Conservation (phyloP, 164 flowering plant genomes). For the Magnolia officinalis region DNA sequence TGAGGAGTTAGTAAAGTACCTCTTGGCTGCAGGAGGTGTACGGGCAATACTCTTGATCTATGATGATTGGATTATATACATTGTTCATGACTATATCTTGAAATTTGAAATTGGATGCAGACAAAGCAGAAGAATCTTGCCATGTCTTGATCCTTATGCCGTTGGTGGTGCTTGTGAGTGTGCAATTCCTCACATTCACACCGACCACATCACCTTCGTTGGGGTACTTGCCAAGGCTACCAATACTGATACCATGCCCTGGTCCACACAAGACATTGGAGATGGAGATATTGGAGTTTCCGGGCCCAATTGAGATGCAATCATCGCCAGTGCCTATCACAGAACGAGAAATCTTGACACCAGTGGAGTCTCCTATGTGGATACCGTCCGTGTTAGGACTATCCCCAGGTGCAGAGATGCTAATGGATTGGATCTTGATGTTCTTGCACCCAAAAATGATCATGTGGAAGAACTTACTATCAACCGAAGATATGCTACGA, state of each 20-base stretch:
- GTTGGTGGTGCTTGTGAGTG: conserved; percentile 25
- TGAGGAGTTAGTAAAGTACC: not conserved
- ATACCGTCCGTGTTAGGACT: conserved; percentile 50
- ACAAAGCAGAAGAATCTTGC: conserved; percentile 24
- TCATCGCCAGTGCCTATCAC: conserved; percentile 35
- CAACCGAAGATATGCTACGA: conserved; percentile 9
- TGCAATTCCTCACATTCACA: conserved; percentile 30
- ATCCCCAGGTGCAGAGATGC: conserved; percentile 25
- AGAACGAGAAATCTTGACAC: conserved; percentile 6
- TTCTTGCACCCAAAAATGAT: conserved; percentile 21
- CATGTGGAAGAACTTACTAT: conserved; percentile 34
- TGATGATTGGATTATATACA: conserved; percentile 59
- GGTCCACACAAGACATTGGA: conserved; percentile 28
- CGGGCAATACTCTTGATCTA: conserved; percentile 60
- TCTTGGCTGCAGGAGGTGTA: conserved; percentile 1
- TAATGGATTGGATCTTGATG: conserved; percentile 13
- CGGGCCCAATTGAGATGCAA: conserved; percentile 32
- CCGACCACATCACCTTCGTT: conserved; percentile 31
- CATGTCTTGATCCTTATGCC: conserved; percentile 48
- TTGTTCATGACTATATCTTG: conserved; percentile 33
- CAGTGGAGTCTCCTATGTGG: conserved; percentile 17
- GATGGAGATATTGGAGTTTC: conserved; percentile 18
- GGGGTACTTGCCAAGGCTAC: conserved; percentile 30
- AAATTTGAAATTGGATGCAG: conserved; percentile 28
- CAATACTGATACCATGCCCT: conserved; percentile 40